Base-by-base conservation (phyloP, 805 yeast genomes). In the Candida ovalis region DNA sequence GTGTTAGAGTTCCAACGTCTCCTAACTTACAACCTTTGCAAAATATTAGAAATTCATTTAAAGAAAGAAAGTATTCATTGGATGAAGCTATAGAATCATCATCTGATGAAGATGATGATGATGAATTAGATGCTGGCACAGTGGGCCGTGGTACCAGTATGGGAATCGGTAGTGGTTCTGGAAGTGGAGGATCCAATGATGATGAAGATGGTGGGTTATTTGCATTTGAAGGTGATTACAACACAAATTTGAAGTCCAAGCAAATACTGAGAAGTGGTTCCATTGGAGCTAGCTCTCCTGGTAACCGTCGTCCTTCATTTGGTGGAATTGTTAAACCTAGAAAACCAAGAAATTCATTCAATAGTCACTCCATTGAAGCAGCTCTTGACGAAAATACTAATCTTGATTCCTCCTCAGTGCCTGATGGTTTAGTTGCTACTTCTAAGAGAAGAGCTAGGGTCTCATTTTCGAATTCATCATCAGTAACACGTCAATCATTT, bases 1-100 rank as follows among this genome's bases (percentile, higher is more conserved):
- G 68, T 53, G 56, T 74, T 22, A 74, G 69, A 49, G 59, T 78
- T 13, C 84, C 84, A 15, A 41, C 48, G 1, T 69, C 72, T 19
- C 74, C 74, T 3, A 52, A 56, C 21, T 49, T 50, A 56, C 61
- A 52, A 17, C 65, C 70, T 13, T 43, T 67, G 22, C 66, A 59
- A 44, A 60, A 47, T 43, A 43, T 67, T n/a, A 53, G 71, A 49
- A 59, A 54, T 41, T 63, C 66, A 8, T 57, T 56, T 45, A 57
- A 49, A 41, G 63, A 57, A 30, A 54, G 62, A 27, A 69, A 66
- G 28, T 56, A 53, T 18, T 61, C 68, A 17, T 54, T 68, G 30
- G 73, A 70, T 51, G 66, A 67, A 44, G 72, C 70, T 9, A 66
- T 69, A 38, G 75, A 71, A 49, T 65, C 71, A 1, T 66, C 72